phyloP scores from a whole-genome alignment of 345 rosid genomes.

The Populus davidiana region DNA sequence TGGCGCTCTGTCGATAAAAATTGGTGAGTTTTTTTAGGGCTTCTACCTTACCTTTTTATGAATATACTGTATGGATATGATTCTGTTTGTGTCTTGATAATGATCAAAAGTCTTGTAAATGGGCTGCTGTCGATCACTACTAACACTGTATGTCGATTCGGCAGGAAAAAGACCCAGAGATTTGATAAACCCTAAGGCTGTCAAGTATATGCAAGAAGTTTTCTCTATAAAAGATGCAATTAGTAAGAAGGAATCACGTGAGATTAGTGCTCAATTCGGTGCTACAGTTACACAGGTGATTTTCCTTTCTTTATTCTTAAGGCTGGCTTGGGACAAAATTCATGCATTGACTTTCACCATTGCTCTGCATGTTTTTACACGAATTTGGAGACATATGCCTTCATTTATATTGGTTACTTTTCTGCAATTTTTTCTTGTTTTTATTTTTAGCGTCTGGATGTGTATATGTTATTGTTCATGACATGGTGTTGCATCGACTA shows the following conservation, averaged over 20 bases:
- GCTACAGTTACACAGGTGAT: slow-evolving; percentile 81
- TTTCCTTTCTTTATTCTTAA: neutral
- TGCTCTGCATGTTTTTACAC: neutral
- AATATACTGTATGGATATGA: neutral
- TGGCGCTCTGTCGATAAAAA: slow-evolving; percentile 85
- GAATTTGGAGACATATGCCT: neutral
- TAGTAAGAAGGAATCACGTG: slow-evolving; percentile 90
- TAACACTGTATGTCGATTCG: slow-evolving; percentile 8
- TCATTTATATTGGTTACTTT: neutral
- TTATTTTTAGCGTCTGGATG: neutral
- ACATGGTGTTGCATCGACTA: slow-evolving; percentile 13
- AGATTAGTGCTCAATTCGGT: slow-evolving; percentile 89
- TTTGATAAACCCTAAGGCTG: slow-evolving; percentile 88
- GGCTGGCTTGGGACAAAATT: neutral
- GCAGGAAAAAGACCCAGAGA: slow-evolving; percentile 98
- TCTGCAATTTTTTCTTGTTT: neutral
- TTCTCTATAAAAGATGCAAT: slow-evolving; percentile 91
- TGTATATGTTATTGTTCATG: neutral
- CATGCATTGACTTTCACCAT: neutral
- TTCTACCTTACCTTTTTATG: neutral
- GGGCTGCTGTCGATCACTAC: neutral
- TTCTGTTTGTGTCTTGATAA: neutral
- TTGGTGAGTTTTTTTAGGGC: slow-evolving; percentile 58
- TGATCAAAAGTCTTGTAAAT: neutral
- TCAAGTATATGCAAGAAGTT: slow-evolving; percentile 83